Conservation (phyloP, 2,329 filamentous ascomycete genomes). For the Neurospora crassa region DNA sequence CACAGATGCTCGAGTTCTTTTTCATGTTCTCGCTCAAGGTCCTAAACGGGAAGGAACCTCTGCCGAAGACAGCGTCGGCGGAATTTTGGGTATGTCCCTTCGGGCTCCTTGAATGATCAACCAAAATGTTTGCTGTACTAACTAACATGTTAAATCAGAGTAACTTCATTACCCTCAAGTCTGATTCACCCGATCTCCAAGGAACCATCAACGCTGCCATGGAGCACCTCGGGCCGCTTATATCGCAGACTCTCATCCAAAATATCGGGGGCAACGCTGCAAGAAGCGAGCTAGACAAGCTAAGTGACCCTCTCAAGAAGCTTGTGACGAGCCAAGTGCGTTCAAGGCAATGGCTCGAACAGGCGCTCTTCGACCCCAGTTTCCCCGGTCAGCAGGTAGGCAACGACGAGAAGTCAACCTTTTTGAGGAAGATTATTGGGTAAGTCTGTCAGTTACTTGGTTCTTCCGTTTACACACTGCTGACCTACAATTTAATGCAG, state of each 20-base stretch:
- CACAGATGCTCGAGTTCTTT: conserved; percentile 51
- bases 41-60: conserved; percentile 59
- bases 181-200: conserved; percentile 32
- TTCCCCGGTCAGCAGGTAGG: conserved; percentile 53
- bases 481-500: conserved; percentile 24
- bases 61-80: conserved; percentile 65
- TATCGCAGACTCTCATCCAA: conserved; percentile 50
- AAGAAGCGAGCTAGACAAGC: conserved; percentile 61
- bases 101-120: background rate
- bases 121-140: background rate
- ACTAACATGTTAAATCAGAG: conserved; percentile 28
- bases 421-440: conserved; percentile 57
- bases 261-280: conserved; percentile 61
- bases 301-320: conserved; percentile 63
- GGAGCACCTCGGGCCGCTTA: conserved; percentile 48
- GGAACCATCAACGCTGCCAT: conserved; percentile 40
- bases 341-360: conserved; percentile 53
- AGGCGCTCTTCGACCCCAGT: conserved; percentile 42
- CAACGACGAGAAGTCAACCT: conserved; percentile 49
- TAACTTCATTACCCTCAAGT: conserved; percentile 40
- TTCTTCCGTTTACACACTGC: background rate
- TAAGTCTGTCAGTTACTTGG: conserved; percentile 25
- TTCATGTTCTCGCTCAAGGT: conserved; percentile 65
- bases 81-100: conserved; percentile 60
- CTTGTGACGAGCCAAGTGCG: conserved; percentile 47